phyloP scores from a whole-genome alignment of 805 yeast genomes.

The Candida tallmaniae region DNA sequence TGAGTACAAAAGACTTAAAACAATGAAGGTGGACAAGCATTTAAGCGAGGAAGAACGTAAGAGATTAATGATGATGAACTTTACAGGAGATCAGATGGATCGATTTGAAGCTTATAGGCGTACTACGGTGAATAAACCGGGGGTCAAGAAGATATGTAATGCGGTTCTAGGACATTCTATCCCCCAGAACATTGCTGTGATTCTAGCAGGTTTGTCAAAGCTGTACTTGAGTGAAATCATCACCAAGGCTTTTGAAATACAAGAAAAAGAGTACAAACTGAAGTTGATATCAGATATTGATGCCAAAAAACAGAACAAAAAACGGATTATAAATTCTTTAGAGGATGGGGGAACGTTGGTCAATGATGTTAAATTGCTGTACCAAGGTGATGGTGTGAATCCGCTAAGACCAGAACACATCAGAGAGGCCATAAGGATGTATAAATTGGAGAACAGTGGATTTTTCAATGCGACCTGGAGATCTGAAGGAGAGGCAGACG shows the following conservation, averaged over 20 bases:
- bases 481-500: slow-evolving; percentile 64
- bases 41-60: slow-evolving; percentile 51
- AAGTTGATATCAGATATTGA: slow-evolving; percentile 32
- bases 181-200: slow-evolving; percentile 73
- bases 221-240: slow-evolving; percentile 87
- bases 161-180: slow-evolving; percentile 76
- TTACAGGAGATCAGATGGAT: slow-evolving; percentile 79
- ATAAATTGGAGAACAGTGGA: slow-evolving; percentile 52
- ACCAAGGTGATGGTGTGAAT: slow-evolving; percentile 40
- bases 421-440: slow-evolving; percentile 83
- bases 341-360: slow-evolving; percentile 35
- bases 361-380: slow-evolving; percentile 15
- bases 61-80: slow-evolving; percentile 60
- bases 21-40: slow-evolving; percentile 23
- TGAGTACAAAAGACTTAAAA: slow-evolving; percentile 26
- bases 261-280: slow-evolving; percentile 48
- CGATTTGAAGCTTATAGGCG: slow-evolving; percentile 85
- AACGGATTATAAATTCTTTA: slow-evolving; percentile 26
- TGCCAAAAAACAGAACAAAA: slow-evolving; percentile 33
- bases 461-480: slow-evolving; percentile 52
- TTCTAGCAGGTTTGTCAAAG: slow-evolving; percentile 82
- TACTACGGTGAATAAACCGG: slow-evolving; percentile 55
- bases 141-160: slow-evolving; percentile 77
- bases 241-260: slow-evolving; percentile 73
- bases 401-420: slow-evolving; percentile 83